Base-by-base conservation (phyloP, 139 green algal species). In the Spirogloea muscicola region DNA sequence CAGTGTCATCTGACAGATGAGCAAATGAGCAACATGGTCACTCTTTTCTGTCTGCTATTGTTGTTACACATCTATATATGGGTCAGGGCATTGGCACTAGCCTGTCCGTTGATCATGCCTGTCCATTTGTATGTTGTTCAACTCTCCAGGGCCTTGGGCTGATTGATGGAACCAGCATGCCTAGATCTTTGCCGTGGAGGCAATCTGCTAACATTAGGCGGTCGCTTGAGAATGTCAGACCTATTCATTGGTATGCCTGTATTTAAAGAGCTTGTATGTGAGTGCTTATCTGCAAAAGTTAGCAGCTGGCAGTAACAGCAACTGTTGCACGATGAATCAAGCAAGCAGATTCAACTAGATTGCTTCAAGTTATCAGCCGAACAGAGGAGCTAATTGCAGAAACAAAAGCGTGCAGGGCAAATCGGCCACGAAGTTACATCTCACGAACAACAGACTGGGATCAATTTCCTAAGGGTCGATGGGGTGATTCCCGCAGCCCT, bases 381-480 rank as follows among this genome's bases (percentile, higher is more conserved):
- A n/a, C n/a, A n/a, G n/a, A n/a, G n/a, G n/a, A n/a, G n/a, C n/a
- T n/a, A n/a, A n/a, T n/a, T n/a, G n/a, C n/a, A n/a, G 34, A 41
- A n/a, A 68, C 27, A 9, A n/a, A 10, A 18, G n/a, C 3, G 2
- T 0, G 13, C 34, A 77, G 72, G 72, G 79, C 78, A 49, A 89
- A 91, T 77, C 74, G 91, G 2, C 87, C 87, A 66, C 87, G 88
- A 82, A 82, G 72, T 70, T 96, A 96, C 80, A 36, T 94, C 48
- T 83, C 79, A 58, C 84, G 90, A 65, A 95, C 91, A 0, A 36
- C 46, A 1, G 80, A 87, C 46, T 95, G 89, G 90, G 74, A 87
- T 10, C 48, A 65, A 4, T 95, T 86, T 77, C 90, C 90, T 1
- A 74, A 68, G 37, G 81, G 79, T 52, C 84, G 79, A 42, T 89